Conservation (phyloP, 176 grass and related monocot genomes). For the Triticum timopheevii region DNA sequence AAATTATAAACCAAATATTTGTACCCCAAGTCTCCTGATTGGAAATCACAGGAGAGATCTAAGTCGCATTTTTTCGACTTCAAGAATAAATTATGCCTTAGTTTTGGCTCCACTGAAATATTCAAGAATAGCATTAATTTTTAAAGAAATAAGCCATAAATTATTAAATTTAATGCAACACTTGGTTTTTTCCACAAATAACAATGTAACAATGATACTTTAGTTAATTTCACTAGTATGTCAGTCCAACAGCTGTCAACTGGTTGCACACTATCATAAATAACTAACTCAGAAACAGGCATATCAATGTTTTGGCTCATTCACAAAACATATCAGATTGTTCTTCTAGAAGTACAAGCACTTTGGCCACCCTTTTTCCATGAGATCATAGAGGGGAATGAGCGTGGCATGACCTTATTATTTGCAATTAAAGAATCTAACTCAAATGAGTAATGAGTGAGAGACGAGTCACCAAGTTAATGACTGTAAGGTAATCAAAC, state of each 20-base stretch:
- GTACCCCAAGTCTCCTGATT: background rate
- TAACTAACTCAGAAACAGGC: background rate
- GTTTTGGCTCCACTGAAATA: background rate
- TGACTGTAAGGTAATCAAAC: background rate
- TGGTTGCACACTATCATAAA: background rate
- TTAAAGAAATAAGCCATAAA: background rate
- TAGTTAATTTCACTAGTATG: background rate
- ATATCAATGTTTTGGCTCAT: background rate
- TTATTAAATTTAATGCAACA: background rate
- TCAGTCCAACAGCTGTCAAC: background rate
- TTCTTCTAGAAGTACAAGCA: background rate
- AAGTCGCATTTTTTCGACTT: background rate
- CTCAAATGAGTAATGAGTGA: background rate
- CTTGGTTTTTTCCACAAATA: background rate
- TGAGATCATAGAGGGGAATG: background rate
- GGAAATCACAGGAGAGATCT: background rate
- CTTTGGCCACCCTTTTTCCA: background rate
- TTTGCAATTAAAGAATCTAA: background rate
- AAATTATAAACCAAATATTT: background rate
- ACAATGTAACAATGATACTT: background rate
- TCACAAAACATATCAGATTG: background rate
- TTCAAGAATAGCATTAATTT: background rate
- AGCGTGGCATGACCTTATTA: background rate
- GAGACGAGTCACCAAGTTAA: background rate
- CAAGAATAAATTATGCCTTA: background rate